phyloP scores from a whole-genome alignment of 2,329 filamentous ascomycete species.

The Colletotrichum filicis region DNA sequence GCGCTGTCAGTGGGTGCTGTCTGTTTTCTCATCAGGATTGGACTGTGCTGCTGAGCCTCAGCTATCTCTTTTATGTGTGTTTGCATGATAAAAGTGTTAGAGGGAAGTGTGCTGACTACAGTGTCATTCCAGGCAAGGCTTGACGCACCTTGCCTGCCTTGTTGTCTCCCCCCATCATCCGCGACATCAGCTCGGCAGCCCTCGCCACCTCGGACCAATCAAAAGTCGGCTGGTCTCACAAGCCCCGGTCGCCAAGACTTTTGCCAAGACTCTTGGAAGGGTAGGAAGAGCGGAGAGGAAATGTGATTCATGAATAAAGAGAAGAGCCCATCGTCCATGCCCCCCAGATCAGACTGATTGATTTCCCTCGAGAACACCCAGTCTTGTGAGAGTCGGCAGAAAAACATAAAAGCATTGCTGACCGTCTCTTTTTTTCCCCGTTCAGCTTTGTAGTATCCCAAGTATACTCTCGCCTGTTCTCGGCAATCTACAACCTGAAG shows the following conservation, averaged over 20 bases:
- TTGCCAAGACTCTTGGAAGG: conserved; percentile 31
- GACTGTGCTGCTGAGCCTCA: background rate
- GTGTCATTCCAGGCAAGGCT: background rate
- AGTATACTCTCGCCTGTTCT: conserved; percentile 17
- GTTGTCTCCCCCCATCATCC: conserved; percentile 21
- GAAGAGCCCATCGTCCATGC: conserved; percentile 28
- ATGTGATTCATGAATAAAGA: conserved; percentile 36
- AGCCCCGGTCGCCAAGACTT: conserved; percentile 32
- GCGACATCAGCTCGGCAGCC: conserved; percentile 32
- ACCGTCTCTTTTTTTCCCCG: conserved; percentile 17
- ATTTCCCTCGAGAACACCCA: conserved; percentile 14
- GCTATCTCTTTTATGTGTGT: background rate
- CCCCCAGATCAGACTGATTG: conserved; percentile 19
- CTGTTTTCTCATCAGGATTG: background rate
- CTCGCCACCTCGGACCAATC: conserved; percentile 25
- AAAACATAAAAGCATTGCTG: conserved; percentile 35
- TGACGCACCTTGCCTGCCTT: background rate
- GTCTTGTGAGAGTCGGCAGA: conserved; percentile 15
- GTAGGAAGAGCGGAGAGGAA: conserved; percentile 36
- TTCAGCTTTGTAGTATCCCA: background rate
- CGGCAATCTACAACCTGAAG: conserved; percentile 25
- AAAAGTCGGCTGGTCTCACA: conserved; percentile 12
- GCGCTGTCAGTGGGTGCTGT: background rate
- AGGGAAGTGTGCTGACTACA: background rate
- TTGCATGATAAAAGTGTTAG: background rate